Evolutionary conservation across 2,329 filamentous ascomycete genomes (phyloP).

Genomic region (Diaporthe citri): DNA sequence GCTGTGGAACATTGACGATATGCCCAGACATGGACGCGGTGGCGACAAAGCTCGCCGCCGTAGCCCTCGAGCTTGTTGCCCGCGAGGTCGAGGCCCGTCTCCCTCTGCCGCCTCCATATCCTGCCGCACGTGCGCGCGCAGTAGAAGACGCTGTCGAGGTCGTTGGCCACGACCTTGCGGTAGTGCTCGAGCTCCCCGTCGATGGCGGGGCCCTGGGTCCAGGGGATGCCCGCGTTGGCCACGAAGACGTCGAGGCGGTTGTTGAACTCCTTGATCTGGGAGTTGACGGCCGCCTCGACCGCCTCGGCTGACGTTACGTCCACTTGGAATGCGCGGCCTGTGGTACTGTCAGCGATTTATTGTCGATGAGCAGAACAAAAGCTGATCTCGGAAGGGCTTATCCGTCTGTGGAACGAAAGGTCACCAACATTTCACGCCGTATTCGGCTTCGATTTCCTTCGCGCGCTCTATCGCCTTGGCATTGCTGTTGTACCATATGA

Average conservation of each 20-base stretch:
- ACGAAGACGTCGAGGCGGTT: conserved; percentile 83
- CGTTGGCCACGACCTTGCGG: conserved; percentile 72
- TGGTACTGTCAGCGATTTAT: background rate
- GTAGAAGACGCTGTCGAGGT: conserved; percentile 84
- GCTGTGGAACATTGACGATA: conserved; percentile 78
- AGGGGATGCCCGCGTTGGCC: conserved; percentile 82
- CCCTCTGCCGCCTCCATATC: conserved; percentile 78
- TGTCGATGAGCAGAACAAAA: no score
- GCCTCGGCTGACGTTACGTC: conserved; percentile 67
- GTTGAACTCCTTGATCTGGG: conserved; percentile 75
- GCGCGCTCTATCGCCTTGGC: conserved; percentile 73
- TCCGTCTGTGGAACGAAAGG: fast-evolving
- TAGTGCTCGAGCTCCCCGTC: conserved; percentile 37
- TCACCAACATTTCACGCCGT: conserved; percentile 74
- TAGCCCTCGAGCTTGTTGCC: conserved; percentile 73
- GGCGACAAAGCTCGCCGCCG: conserved; percentile 72
- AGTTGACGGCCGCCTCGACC: conserved; percentile 63
- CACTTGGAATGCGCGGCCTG: conserved; percentile 73
- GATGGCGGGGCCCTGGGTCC: conserved; percentile 71
- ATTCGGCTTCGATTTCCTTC: conserved; percentile 72
- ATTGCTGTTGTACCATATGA: conserved; percentile 80
- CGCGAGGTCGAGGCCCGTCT: conserved; percentile 72
- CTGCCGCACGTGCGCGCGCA: conserved; percentile 77
- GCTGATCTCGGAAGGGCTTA: background rate
- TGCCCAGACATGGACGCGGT: conserved; percentile 78